Evolutionary conservation across 495 filamentous ascomycete species (phyloP), one percentile per base, ranked within the genome.

Genomic region (Xylaria palmicola): DNA sequence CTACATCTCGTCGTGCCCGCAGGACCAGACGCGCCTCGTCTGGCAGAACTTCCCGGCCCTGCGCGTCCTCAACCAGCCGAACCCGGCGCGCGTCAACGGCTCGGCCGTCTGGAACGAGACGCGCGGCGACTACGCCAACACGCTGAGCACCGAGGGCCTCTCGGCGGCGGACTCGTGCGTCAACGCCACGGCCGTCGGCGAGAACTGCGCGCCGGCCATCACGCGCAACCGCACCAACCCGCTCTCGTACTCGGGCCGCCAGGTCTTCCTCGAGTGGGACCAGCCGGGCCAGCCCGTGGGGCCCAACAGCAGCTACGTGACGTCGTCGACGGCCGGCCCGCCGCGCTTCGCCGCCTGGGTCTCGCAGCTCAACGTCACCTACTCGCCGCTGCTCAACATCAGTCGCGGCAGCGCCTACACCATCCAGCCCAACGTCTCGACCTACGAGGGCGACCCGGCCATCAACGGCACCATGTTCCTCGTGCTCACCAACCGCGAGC

Each of bases 21-120:
- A 71, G 51, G 86, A 88, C 65, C 85, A 87, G 64, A 96, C 90
- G 4, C 83, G 89, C 4, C 77, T 96, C 36, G 79, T 86, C 10
- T 96, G 92, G 91, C 89, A 96, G 71, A 97, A 96, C 76, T 96
- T 92, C 79, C 92, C 92, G 0, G 81, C 79, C 0, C 79, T 96
- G 4, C 72, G 78, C 62, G 84, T 96, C 62, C 74, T 88, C 50
- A 93, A 95, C 76, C 86, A 94, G 63, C 86, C 90, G 3, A 93
- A 91, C 73, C 81, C 86, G 37, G 82, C 82, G 56, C 83, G 84
- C 12, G 68, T 81, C 67, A 84, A 86, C 56, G 82, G 83, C 29
- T 72, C 79, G 56, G 79, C 78, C 36, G 80, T 75, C 20, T 77
- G 77, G 61, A 79, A 81, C 57, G 88, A 88, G 73, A 81, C 78